Percentiles rank a stretch among this genome's conserved stretches.
These are phyloP conservation scores for Tirmania nivea DNA, from an alignment of 495 filamentous ascomycete species.

Conservation along the genomic window DNA sequence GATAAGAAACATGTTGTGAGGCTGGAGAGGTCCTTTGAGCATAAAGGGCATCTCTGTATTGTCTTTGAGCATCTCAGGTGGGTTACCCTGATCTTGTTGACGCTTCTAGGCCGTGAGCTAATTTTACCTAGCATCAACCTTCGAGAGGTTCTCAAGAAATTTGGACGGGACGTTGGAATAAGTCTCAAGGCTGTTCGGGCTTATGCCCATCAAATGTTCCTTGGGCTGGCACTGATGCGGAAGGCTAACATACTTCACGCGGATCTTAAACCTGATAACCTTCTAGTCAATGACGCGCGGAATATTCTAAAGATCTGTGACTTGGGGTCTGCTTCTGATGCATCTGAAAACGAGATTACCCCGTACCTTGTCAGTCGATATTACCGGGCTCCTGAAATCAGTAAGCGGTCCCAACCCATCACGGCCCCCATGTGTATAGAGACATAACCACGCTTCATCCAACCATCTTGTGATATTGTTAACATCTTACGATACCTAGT, in stretches of 20 bases:
- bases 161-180: slow-evolving; percentile 80
- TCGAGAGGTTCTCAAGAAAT: slow-evolving; percentile 88
- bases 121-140: slow-evolving; percentile 47
- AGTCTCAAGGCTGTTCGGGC: slow-evolving; percentile 64
- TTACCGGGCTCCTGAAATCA: slow-evolving; percentile 92
- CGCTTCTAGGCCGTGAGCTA: slow-evolving; percentile 3
- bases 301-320: slow-evolving; percentile 87
- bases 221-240: slow-evolving; percentile 61
- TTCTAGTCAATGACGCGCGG: slow-evolving; percentile 64
- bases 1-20: slow-evolving; percentile 85
- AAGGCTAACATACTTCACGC: slow-evolving; percentile 87
- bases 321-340: slow-evolving; percentile 77
- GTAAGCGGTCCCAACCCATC: slow-evolving; percentile 9
- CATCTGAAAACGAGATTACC: slow-evolving; percentile 72
- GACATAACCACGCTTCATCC: not conserved
- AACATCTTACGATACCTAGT: slow-evolving; percentile 22
- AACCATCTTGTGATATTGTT: not conserved
- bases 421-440: not conserved
- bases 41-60: slow-evolving; percentile 88
- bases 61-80: slow-evolving; percentile 76
- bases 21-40: slow-evolving; percentile 68
- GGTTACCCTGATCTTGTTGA: slow-evolving; percentile 1
- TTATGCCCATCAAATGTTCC: slow-evolving; percentile 88
- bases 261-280: slow-evolving; percentile 93
- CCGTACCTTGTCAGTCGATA: slow-evolving; percentile 91